Evolutionary conservation across 2,329 filamentous ascomycete genomes (phyloP).

Genomic region (Fusarium humuli): DNA sequence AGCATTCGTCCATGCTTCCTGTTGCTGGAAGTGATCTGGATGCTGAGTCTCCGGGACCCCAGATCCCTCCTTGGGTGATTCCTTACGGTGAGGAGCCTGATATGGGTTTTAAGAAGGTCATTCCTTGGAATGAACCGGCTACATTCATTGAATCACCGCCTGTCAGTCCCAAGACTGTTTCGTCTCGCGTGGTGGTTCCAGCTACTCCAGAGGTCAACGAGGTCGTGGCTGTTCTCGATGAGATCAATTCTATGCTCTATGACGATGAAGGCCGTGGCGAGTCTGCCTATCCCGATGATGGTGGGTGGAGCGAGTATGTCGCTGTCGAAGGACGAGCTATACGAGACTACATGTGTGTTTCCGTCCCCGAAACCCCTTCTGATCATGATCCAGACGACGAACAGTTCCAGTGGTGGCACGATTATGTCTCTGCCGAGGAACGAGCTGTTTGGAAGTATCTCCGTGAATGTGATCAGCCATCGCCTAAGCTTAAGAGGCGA

Average conservation of each 20-base stretch:
- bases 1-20: background rate
- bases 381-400: background rate
- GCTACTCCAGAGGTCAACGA: background rate
- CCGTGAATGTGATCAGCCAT: background rate
- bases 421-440: background rate
- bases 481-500: background rate
- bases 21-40: background rate
- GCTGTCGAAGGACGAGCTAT: background rate
- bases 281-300: background rate
- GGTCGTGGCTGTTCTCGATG: background rate
- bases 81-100: conserved; percentile 5
- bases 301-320: background rate
- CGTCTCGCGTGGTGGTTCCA: background rate
- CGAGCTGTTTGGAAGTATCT: background rate
- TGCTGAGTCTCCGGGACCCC: background rate
- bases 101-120: background rate
- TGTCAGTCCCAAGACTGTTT: background rate
- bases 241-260: background rate
- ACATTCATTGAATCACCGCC: background rate
- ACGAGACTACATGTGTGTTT: too few relatives aligned
- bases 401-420: too few relatives aligned
- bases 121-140: background rate
- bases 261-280: fast-evolving
- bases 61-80: background rate
- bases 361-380: background rate